Percentiles rank a stretch among this genome's conserved stretches.
Conservation (phyloP, 2,329 filamentous ascomycete species). For the Monilinia vaccinii-corymbosi region DNA sequence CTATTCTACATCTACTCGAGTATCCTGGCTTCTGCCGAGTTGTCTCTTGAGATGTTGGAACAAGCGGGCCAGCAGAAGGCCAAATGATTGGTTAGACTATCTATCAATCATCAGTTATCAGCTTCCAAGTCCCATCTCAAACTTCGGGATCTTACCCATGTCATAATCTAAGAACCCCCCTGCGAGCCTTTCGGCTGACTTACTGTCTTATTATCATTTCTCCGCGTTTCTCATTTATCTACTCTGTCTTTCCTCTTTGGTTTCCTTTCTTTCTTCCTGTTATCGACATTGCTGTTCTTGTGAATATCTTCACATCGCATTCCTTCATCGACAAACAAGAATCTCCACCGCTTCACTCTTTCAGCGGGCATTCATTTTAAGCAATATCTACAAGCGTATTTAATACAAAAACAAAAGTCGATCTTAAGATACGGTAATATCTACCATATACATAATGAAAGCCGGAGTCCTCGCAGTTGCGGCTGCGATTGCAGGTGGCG, state of each 20-base stretch:
- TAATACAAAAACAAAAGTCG: conserved; percentile 1
- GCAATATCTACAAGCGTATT: conserved; percentile 14
- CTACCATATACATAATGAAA: conserved; percentile 56
- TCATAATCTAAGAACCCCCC: background rate
- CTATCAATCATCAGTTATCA: background rate
- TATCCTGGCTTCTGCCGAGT: background rate
- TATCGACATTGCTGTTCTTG: conserved; percentile 8
- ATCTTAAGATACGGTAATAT: conserved; percentile 17
- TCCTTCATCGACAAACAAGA: conserved; percentile 40
- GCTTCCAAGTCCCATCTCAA: background rate
- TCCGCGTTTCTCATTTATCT: conserved; percentile 5
- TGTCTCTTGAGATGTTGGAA: background rate
- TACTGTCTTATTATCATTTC: background rate
- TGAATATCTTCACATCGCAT: conserved; percentile 23
- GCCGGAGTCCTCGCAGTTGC: conserved; percentile 55
- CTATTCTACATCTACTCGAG: background rate
- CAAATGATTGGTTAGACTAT: background rate
- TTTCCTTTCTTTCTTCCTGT: conserved; percentile 10
- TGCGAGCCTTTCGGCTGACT: background rate
- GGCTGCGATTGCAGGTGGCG: conserved; percentile 49
- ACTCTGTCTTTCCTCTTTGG: conserved; percentile 24
- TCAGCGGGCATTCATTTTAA: conserved; percentile 63
- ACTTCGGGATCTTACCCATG: conserved; percentile 4
- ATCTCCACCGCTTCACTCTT: conserved; percentile 70
- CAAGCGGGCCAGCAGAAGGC: background rate